These are phyloP conservation scores for Globisporangium apiculatum DNA, from an alignment of 352 stramenopile genomes.

Conservation along the genomic window DNA sequence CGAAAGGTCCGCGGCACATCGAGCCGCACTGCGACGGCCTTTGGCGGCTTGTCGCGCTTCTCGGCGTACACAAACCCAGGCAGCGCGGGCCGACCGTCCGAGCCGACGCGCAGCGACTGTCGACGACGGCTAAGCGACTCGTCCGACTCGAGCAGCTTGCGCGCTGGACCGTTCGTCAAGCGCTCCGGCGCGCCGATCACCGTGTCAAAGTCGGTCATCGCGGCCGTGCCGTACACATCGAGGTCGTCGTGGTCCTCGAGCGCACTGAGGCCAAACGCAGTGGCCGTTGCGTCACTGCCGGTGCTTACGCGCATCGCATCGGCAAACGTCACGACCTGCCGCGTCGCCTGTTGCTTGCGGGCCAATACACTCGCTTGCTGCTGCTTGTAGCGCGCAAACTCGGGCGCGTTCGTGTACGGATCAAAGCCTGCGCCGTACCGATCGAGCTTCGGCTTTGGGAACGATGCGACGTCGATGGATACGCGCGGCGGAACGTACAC, in stretches of 20 bases:
- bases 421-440: constrained; percentile 76
- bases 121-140: constrained; percentile 8
- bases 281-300: constrained; percentile 30
- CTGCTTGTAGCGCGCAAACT: constrained; percentile 58
- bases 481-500: constrained; percentile 58
- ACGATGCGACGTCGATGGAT: constrained; percentile 39
- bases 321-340: constrained; percentile 66
- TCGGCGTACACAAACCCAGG: constrained; percentile 46
- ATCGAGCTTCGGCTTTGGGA: constrained; percentile 68
- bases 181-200: constrained; percentile 25
- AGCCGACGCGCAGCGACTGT: constrained; percentile 23
- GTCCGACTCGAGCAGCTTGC: constrained; percentile 29
- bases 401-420: constrained; percentile 60
- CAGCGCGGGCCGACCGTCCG: constrained; percentile 48
- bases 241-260: constrained; percentile 83
- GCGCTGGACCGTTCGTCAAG: constrained; percentile 12
- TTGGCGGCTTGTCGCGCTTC: constrained; percentile 34
- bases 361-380: constrained; percentile 5
- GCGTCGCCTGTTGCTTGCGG: constrained; percentile 16
- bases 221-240: constrained; percentile 65
- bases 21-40: constrained; percentile 29
- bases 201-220: constrained; percentile 64
- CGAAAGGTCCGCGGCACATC: constrained; percentile 49
- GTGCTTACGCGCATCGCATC: constrained; percentile 45
- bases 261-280: constrained; percentile 59